Conservation (phyloP, 345 rosid genomes). For the Euphorbia pulcherrima region DNA sequence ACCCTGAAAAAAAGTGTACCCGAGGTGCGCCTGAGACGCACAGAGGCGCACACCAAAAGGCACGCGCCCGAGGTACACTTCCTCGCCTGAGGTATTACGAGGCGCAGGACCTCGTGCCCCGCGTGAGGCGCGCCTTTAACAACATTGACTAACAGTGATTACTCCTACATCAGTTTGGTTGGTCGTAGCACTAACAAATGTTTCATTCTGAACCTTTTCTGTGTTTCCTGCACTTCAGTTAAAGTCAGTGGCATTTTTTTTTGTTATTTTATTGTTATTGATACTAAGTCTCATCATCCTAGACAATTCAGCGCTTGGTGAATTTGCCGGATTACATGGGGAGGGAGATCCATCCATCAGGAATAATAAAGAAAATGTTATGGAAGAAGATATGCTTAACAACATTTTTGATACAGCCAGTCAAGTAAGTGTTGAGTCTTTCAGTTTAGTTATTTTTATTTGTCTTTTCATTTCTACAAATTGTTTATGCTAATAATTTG, state of each 20-base stretch:
- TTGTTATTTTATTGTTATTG: slow-evolving; percentile 1
- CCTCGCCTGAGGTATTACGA: too few relatives aligned
- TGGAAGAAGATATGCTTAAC: slow-evolving; percentile 48
- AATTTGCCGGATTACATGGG: slow-evolving; percentile 30
- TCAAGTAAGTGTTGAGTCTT: slow-evolving; percentile 34
- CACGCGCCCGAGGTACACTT: too few relatives aligned
- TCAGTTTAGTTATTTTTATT: background rate
- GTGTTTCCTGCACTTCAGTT: background rate
- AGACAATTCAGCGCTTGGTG: slow-evolving; percentile 29
- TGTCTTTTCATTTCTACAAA: background rate
- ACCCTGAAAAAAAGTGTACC: too few relatives aligned
- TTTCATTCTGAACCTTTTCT: background rate
- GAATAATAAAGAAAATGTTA: slow-evolving; percentile 26
- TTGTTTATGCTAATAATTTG: background rate
- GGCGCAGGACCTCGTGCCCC: too few relatives aligned
- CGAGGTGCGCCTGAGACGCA: too few relatives aligned
- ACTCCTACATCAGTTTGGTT: background rate
- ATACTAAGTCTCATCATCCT: slow-evolving; percentile 5
- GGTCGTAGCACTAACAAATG: background rate
- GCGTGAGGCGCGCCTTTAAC: too few relatives aligned
- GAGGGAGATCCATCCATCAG: slow-evolving; percentile 31
- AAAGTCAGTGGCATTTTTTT: background rate
- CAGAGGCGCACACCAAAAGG: too few relatives aligned
- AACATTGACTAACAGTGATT: too few relatives aligned
- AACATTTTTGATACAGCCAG: slow-evolving; percentile 48